These are phyloP conservation scores for Pseudoturritis turrita DNA, from an alignment of 345 rosid genomes.

Conservation along the genomic window DNA sequence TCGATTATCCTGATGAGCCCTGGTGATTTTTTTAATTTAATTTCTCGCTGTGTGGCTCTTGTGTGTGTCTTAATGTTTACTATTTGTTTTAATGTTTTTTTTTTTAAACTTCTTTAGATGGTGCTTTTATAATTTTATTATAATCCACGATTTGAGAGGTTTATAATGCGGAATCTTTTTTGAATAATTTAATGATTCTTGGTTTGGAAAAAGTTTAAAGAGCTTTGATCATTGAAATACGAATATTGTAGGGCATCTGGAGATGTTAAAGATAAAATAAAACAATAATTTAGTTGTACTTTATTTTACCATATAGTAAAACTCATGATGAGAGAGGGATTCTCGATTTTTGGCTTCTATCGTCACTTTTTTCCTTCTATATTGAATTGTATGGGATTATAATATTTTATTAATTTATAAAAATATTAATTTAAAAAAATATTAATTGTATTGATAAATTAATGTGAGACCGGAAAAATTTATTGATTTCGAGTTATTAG, in stretches of 20 bases:
- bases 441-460: too few species aligned
- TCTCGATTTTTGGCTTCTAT: background rate
- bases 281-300: background rate
- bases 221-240: too few species aligned
- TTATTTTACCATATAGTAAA: background rate
- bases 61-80: background rate
- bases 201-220: background rate
- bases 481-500: too few species aligned
- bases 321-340: background rate
- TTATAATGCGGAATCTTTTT: constrained; percentile 13
- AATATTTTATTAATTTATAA: too few species aligned
- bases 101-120: background rate
- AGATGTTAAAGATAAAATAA: background rate
- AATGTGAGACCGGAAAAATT: too few species aligned
- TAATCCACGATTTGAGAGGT: constrained; percentile 1
- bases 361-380: too few species aligned
- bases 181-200: background rate
- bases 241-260: background rate
- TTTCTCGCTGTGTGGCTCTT: background rate
- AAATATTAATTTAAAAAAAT: too few species aligned
- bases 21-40: constrained; percentile 34
- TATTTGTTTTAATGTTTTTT: background rate
- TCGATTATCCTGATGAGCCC: constrained; percentile 79
- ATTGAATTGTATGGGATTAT: too few species aligned
- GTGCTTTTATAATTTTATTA: constrained; percentile 3